Conservation (phyloP, 1,139 yeast genomes). For the Kurtzmaniella quercitrusa region DNA sequence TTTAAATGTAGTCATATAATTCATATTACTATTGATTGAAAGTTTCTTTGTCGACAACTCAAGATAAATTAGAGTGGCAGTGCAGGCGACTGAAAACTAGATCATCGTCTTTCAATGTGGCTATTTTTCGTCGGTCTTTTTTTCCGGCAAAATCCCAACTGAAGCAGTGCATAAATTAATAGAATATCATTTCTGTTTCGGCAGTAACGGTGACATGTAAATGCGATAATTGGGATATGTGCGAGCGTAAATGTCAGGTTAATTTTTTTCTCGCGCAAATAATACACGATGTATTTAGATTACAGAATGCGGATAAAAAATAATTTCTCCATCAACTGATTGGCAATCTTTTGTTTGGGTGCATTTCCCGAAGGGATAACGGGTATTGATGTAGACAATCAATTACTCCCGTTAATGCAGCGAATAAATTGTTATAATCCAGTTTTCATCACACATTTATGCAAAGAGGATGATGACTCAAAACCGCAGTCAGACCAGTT, state of each 20-base stretch:
- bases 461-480: too few species aligned
- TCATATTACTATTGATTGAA: too few species aligned
- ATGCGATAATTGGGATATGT: neutral
- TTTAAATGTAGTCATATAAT: too few species aligned
- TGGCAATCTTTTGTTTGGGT: neutral
- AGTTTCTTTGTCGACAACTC: neutral
- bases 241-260: constrained; percentile 1
- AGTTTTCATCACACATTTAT: too few species aligned
- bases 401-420: too few species aligned
- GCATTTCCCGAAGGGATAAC: neutral
- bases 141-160: neutral
- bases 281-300: neutral
- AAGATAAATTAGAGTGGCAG: neutral
- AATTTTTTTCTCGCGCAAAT: neutral
- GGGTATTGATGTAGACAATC: neutral
- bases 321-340: neutral
- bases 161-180: neutral
- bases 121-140: neutral
- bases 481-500: too few species aligned
- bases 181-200: neutral
- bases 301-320: neutral
- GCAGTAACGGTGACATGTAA: neutral
- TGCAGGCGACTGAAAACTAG: neutral
- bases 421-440: too few species aligned
- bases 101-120: neutral